phyloP scores from a whole-genome alignment of 305 asterid species.

The Solanum hybrid region DNA sequence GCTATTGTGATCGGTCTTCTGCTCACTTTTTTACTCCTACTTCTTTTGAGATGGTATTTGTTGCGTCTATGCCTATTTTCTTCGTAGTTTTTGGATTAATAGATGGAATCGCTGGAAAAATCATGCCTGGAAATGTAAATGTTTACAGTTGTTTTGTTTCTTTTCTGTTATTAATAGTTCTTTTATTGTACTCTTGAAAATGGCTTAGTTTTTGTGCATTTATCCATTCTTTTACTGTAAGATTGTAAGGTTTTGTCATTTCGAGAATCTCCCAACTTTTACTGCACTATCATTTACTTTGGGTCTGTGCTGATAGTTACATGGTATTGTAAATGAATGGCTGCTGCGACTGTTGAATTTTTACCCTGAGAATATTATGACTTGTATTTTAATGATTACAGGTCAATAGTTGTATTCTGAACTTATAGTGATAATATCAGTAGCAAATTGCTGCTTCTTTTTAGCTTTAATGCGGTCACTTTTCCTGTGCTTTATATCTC shows the following conservation, averaged over 20 bases:
- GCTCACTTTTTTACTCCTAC: not conserved
- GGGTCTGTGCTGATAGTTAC: not conserved
- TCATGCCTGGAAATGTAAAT: not conserved
- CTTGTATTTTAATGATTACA: not conserved
- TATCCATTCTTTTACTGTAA: not conserved
- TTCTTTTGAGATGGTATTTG: not conserved
- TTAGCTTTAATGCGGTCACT: not conserved
- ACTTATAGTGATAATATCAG: not conserved
- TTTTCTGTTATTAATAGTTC: not conserved
- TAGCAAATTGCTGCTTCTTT: not conserved
- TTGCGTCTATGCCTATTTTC: not conserved
- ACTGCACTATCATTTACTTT: not conserved
- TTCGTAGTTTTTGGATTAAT: not conserved
- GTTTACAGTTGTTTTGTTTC: not conserved
- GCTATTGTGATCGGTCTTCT: not conserved
- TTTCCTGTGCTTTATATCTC: not conserved
- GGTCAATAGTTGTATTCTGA: not conserved
- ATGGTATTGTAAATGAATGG: not conserved
- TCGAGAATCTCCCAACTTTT: not conserved
- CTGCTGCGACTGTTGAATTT: not conserved
- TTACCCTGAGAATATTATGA: not conserved
- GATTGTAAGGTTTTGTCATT: not conserved
- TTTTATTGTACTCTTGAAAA: not conserved
- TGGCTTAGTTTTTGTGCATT: not conserved
- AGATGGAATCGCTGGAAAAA: not conserved